Base-by-base conservation (phyloP, 148 eudicot genomes). In the Chenopodium formosanum region DNA sequence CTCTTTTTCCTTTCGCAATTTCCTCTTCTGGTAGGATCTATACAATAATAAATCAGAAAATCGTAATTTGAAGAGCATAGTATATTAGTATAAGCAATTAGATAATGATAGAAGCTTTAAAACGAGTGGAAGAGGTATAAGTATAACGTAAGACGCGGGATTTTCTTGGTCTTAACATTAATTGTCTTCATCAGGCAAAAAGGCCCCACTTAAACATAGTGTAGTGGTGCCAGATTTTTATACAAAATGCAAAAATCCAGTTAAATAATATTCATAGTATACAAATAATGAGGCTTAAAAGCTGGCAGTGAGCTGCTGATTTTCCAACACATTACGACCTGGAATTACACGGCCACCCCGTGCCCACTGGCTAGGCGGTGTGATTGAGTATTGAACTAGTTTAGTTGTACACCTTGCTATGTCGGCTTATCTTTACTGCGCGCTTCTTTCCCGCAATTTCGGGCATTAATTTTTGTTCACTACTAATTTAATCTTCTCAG, bases 141-240 rank as follows among this genome's bases (percentile, higher is more conserved):
- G 32, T 63, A 63, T 22, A 63, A 65, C 68, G 68, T 25, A 65
- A 65, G 68, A 65, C 68, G 68, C 68, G 68, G 68, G 29, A 8
- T 65, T n/a, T 23, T 31, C 62, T 56, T 17, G 62, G 62, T 56
- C 62, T 56, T 17, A 56, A 56, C 8, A 56, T 56, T 14, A 2
- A 13, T 50, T 50, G 64, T 58, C 64, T 58, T 16, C 7, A 58
- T 58, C 64, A n/a, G 27, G 25, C 23, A 65, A 1, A 17, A 56
- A 4, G 62, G 5, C 44, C 62, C 62, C 62, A 56, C 62, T 19
- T 14, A 56, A 56, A 6, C 44, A 40, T 6, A 40, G 22, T 17
- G 62, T 56, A 5, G 62, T 56, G 62, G 62, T 56, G 62, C 62
- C 60, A 56, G 62, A 14, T 56, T 56, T 56, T 17, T 56, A 0